Evolutionary conservation across 768 basidiomycete species (phyloP).

Genomic region (Trichaptum fuscoviolaceum): DNA sequence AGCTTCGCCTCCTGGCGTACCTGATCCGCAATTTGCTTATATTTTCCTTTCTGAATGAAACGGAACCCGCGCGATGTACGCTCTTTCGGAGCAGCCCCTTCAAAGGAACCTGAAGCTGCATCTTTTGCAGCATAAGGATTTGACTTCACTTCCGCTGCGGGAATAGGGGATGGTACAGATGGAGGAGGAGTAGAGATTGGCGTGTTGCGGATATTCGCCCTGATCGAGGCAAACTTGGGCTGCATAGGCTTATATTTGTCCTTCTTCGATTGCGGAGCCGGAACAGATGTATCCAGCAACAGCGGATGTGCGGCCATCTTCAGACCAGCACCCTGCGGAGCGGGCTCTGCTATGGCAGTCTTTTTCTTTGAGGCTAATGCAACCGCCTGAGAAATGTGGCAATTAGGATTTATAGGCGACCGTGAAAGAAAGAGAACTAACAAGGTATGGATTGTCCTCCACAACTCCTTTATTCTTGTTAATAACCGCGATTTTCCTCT

Average conservation of each 20-base stretch:
- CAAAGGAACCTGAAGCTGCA: slow-evolving; percentile 45
- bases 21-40: slow-evolving; percentile 67
- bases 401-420: neutral
- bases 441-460: slow-evolving; percentile 88
- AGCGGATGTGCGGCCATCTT: slow-evolving; percentile 91
- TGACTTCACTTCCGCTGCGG: slow-evolving; percentile 36
- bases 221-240: slow-evolving; percentile 96
- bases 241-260: slow-evolving; percentile 98
- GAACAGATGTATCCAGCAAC: slow-evolving; percentile 61
- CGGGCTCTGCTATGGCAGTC: slow-evolving; percentile 50
- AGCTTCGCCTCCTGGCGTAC: slow-evolving; percentile 72
- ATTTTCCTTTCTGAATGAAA: slow-evolving; percentile 93
- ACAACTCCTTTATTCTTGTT: slow-evolving; percentile 71
- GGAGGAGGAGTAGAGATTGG: slow-evolving; percentile 49
- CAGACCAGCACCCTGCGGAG: slow-evolving; percentile 76
- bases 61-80: slow-evolving; percentile 65
- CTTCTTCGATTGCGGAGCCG: slow-evolving; percentile 69
- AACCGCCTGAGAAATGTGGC: slow-evolving; percentile 35
- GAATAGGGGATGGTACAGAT: slow-evolving; percentile 28
- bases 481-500: slow-evolving; percentile 67
- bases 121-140: slow-evolving; percentile 80
- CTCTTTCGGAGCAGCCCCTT: slow-evolving; percentile 63
- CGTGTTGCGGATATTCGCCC: slow-evolving; percentile 76
- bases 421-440: slow-evolving; percentile 23
- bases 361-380: slow-evolving; percentile 50